Percentiles rank a stretch among this genome's conserved stretches.
Conservation (phyloP, 2,329 filamentous ascomycete genomes). For the Calonectria crousiana region DNA sequence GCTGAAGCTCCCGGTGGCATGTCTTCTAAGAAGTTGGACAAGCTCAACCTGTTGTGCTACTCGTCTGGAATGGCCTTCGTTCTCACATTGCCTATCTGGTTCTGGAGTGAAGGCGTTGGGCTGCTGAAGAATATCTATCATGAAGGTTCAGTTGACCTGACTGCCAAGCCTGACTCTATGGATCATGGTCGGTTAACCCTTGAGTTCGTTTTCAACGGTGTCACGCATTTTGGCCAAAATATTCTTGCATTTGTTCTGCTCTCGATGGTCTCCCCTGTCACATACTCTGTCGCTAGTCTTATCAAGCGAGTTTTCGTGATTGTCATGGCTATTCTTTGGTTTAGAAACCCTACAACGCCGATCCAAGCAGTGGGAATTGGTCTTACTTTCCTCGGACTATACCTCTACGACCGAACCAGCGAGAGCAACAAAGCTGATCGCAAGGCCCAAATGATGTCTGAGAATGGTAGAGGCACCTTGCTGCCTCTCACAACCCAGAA, state of each 20-base stretch:
- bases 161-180: conserved; percentile 72
- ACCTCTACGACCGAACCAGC: conserved; percentile 94
- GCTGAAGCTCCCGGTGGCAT: conserved; percentile 71
- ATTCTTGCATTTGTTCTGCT: conserved; percentile 94
- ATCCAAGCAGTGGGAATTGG: conserved; percentile 87
- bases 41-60: conserved; percentile 96
- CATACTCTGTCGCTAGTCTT: conserved; percentile 94
- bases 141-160: conserved; percentile 80
- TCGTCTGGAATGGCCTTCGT: conserved; percentile 95
- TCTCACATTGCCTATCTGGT: conserved; percentile 90
- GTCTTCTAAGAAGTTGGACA: conserved; percentile 86
- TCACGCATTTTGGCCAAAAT: conserved; percentile 96
- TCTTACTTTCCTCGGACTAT: conserved; percentile 91
- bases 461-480: conserved; percentile 59
- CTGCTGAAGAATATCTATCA: conserved; percentile 83
- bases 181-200: conserved; percentile 79
- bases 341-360: conserved; percentile 86
- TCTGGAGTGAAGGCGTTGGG: conserved; percentile 87
- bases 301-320: conserved; percentile 99
- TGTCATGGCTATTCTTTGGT: conserved; percentile 94
- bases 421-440: conserved; percentile 90
- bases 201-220: conserved; percentile 98
- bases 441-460: conserved; percentile 75
- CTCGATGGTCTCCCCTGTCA: conserved; percentile 94
- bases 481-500: conserved; percentile 72